These are phyloP conservation scores for Sporothrix phasma DNA, from an alignment of 2,329 filamentous ascomycete genomes.

Conservation along the genomic window DNA sequence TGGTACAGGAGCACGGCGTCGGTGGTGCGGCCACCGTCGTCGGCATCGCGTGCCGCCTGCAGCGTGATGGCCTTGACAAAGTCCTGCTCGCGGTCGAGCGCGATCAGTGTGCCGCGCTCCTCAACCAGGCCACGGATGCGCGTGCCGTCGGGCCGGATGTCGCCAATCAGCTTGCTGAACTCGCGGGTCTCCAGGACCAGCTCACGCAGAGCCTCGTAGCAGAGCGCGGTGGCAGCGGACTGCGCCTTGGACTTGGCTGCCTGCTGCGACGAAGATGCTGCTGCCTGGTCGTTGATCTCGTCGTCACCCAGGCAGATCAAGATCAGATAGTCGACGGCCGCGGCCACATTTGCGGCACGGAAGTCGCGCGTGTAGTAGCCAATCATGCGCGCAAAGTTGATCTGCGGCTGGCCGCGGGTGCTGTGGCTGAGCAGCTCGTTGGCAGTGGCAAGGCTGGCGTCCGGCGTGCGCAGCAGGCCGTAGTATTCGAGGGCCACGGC, in stretches of 20 bases:
- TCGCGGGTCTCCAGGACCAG: slow-evolving; percentile 94
- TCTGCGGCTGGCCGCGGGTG: slow-evolving; percentile 62
- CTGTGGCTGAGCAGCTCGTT: slow-evolving; percentile 60
- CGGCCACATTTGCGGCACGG: slow-evolving; percentile 77
- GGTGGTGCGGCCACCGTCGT: slow-evolving; percentile 86
- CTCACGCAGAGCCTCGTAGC: slow-evolving; percentile 86
- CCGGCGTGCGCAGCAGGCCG: slow-evolving; percentile 76
- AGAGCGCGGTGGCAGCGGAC: slow-evolving; percentile 65
- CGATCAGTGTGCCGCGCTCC: slow-evolving; percentile 71
- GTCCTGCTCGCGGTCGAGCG: slow-evolving; percentile 66
- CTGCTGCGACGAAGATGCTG: neutral
- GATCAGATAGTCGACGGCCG: slow-evolving; percentile 85
- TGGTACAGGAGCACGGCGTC: slow-evolving; percentile 94
- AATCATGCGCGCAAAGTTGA: slow-evolving; percentile 89
- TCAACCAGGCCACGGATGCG: slow-evolving; percentile 83
- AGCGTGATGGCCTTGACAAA: slow-evolving; percentile 88
- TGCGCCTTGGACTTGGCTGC: slow-evolving; percentile 30
- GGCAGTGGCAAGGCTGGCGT: slow-evolving; percentile 54
- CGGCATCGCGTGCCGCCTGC: slow-evolving; percentile 83
- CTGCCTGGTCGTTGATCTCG: slow-evolving; percentile 34
- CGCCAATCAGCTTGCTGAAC: slow-evolving; percentile 86
- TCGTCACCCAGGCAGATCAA: slow-evolving; percentile 89
- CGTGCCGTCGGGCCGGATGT: slow-evolving; percentile 76
- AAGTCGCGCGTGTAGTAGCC: slow-evolving; percentile 96
- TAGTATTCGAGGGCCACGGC: slow-evolving; percentile 83